phyloP scores from a whole-genome alignment of 1,284 basidiomycete species.

The Melampsora occidentalis region DNA sequence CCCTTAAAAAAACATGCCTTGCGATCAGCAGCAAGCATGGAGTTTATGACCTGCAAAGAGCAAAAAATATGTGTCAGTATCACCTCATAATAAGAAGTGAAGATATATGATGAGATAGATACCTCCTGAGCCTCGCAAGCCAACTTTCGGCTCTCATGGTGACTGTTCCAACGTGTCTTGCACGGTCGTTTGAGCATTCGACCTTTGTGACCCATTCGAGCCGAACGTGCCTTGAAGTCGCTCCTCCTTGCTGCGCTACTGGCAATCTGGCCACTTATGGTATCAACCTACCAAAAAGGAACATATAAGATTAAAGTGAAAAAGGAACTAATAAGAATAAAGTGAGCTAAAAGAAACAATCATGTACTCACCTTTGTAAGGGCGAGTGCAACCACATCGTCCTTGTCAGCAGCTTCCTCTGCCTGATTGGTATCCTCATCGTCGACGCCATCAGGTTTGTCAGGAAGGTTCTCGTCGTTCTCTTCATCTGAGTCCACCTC shows the following conservation, averaged over 20 bases:
- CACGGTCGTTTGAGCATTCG: neutral
- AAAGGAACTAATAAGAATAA: neutral
- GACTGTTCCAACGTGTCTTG: neutral
- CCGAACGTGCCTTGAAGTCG: neutral
- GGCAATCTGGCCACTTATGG: neutral
- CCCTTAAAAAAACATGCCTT: neutral
- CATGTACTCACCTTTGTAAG: neutral
- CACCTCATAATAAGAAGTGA: neutral
- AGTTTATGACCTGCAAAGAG: neutral
- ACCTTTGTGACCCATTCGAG: neutral
- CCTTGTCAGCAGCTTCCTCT: no score
- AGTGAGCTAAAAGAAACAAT: no score
- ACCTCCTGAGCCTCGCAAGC: slow-evolving; percentile 1
- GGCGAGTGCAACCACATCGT: no score
- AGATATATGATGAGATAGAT: neutral
- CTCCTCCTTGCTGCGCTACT: neutral
- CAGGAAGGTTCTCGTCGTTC: no score
- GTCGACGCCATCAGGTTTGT: no score
- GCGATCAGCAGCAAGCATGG: neutral
- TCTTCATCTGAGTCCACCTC: no score
- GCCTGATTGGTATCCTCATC: no score
- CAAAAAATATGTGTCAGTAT: neutral
- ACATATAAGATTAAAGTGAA: no score
- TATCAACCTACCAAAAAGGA: no score
- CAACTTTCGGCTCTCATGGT: neutral